Conservation (phyloP, 331 rosid genomes). For the Prunus yedoensis region DNA sequence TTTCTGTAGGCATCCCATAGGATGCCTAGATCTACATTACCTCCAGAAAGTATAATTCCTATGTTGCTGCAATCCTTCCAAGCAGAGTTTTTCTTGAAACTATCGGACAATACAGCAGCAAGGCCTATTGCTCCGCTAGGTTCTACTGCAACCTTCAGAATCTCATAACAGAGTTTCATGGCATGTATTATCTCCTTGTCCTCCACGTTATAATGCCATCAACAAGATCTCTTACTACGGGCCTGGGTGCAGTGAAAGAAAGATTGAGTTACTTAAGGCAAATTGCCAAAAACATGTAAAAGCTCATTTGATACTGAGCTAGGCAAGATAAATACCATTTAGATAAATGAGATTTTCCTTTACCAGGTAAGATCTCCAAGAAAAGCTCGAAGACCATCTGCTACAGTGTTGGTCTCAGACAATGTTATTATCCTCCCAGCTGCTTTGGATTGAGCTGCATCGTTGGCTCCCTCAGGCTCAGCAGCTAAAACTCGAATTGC, state of each 20-base stretch:
- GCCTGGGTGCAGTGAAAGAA: conserved; percentile 52
- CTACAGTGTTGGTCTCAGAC: conserved; percentile 76
- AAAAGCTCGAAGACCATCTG: conserved; percentile 87
- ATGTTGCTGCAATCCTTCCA: conserved; percentile 68
- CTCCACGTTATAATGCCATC: conserved; percentile 68
- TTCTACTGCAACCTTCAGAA: conserved; percentile 77
- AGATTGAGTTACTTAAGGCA: not conserved
- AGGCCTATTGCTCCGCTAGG: conserved; percentile 97
- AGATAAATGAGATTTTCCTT: not conserved
- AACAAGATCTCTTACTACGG: conserved; percentile 77
- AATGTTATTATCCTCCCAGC: conserved; percentile 73
- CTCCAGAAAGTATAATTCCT: conserved; percentile 85
- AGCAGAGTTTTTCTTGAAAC: conserved; percentile 62
- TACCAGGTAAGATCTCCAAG: conserved; percentile 89
- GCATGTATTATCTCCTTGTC: conserved; percentile 74
- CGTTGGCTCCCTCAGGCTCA: conserved; percentile 86
- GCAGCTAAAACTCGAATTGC: conserved; percentile 76
- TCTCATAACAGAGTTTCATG: conserved; percentile 72
- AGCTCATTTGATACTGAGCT: not conserved
- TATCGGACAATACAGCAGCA: conserved; percentile 77
- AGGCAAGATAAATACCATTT: conserved; percentile 3
- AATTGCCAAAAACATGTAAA: conserved; percentile 1
- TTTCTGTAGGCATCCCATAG: conserved; percentile 64
- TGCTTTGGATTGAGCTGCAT: conserved; percentile 85
- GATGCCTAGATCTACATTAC: conserved; percentile 70